Conservation (phyloP, 768 basidiomycete species). For the Boletus rubescentipes region DNA sequence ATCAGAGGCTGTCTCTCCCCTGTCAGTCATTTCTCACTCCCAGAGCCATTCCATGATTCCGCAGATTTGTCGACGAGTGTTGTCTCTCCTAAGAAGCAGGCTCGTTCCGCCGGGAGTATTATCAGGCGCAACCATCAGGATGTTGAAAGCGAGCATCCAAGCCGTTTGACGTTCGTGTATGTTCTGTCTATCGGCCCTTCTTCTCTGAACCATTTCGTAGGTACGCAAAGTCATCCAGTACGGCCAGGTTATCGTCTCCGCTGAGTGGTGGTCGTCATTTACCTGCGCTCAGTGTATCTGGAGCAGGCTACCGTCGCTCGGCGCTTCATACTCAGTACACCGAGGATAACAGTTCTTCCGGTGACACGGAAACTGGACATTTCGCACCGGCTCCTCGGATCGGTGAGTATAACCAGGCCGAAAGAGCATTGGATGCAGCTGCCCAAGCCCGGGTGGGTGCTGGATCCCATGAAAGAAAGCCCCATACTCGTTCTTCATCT, state of each 20-base stretch:
- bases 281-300: not conserved
- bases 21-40: slow-evolving; percentile 12
- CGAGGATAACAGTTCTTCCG: not conserved
- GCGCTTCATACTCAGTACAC: not conserved
- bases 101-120: not conserved
- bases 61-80: not conserved
- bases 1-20: slow-evolving; percentile 15
- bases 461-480: slow-evolving; percentile 12
- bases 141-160: not conserved
- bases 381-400: not conserved
- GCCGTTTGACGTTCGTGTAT: slow-evolving; percentile 11
- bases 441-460: not conserved
- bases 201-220: slow-evolving; percentile 13
- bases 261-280: slow-evolving; percentile 6
- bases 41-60: slow-evolving; percentile 6
- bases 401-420: not conserved
- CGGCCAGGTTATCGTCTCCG: slow-evolving; percentile 12
- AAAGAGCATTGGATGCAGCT: not conserved
- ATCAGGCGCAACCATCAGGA: not conserved
- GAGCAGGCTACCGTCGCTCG: not conserved
- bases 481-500: slow-evolving; percentile 1
- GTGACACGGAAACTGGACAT: not conserved
- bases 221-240: not conserved
- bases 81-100: not conserved
- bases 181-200: not conserved